Evolutionary conservation across 306 rosid species (phyloP), one percentile per base, ranked within the genome.

Genomic region (Ammopiptanthus mongolicus): DNA sequence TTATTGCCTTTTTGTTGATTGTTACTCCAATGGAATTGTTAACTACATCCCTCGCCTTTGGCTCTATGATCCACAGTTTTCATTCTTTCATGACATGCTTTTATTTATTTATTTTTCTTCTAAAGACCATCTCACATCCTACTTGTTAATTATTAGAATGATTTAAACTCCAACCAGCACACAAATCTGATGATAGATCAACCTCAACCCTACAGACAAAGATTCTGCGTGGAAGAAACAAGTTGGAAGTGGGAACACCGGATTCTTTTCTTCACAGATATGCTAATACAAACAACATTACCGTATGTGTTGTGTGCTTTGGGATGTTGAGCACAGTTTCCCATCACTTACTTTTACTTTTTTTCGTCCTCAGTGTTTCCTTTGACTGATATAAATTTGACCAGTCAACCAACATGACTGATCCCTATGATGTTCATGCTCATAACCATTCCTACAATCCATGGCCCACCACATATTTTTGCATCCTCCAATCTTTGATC

Each of bases 361-460:
- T 29, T 57, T 29, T 58, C 42, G 13, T 28, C 34, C 48, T 74
- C 78, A 44, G 62, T 72, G 77, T 81, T 88, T 82, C 62, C 86
- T 81, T 84, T 84, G 88, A 84, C 88, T 65, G 75, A 42, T 68
- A 61, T 57, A 46, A 23, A 1, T 83, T 91, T 91, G 93, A 91
- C 97, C 80, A 34, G 93, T 91, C 95, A 80, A 87, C 87, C 41
- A 69, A 71, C 86, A 84, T 84, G 92, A 87, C 88, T 57, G 80
- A 86, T 81, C 86, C 85, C 87, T 68, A 81, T 65, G 84, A 83
- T 84, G 68, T 86, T 85, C 82, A 58, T 76, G 63, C 70, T 78
- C 79, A 21, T 56, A 44, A 47, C 86, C 91, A 89, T 91, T 81
- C 87, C 58, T 21, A 68, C 84, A 80, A 13, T 58, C 76, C 41